phyloP scores from a whole-genome alignment of 768 basidiomycete genomes.

The Hygrophoropsis aurantiaca region DNA sequence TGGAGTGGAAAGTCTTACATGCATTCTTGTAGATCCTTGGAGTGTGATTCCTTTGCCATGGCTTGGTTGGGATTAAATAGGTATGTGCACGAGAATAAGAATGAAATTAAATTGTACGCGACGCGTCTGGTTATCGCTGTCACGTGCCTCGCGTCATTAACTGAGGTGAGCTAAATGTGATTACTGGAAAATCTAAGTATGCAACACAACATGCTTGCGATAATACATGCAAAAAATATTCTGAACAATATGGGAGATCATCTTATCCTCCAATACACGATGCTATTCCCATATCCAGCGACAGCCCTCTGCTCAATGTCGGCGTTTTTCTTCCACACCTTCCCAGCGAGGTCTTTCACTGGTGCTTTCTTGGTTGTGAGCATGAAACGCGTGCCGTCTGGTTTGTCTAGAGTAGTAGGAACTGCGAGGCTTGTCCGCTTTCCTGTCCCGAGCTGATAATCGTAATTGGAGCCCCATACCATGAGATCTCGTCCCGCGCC shows the following conservation, averaged over 20 bases:
- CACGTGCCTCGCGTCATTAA: not conserved
- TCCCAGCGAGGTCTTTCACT: constrained; percentile 60
- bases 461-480: constrained; percentile 72
- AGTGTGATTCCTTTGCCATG: constrained; percentile 30
- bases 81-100: not conserved
- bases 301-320: constrained; percentile 64
- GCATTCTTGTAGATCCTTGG: constrained; percentile 34
- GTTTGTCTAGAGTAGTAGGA: constrained; percentile 51
- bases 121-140: not conserved
- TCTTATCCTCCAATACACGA: constrained; percentile 69
- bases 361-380: constrained; percentile 49
- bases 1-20: constrained; percentile 17
- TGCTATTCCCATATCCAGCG: constrained; percentile 61
- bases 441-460: constrained; percentile 76
- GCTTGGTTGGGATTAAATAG: not conserved
- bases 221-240: not conserved
- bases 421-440: constrained; percentile 57
- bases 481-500: constrained; percentile 63
- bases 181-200: not conserved
- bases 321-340: constrained; percentile 57
- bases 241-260: constrained; percentile 1
- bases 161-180: too few relatives aligned
- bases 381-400: constrained; percentile 60
- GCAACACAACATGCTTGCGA: not conserved
- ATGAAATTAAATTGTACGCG: constrained; percentile 3